A percentile compares a stretch with the other conserved stretches of the same genome.
Conservation (phyloP, 441 rosid species). For the Adansonia madagascariensis region DNA sequence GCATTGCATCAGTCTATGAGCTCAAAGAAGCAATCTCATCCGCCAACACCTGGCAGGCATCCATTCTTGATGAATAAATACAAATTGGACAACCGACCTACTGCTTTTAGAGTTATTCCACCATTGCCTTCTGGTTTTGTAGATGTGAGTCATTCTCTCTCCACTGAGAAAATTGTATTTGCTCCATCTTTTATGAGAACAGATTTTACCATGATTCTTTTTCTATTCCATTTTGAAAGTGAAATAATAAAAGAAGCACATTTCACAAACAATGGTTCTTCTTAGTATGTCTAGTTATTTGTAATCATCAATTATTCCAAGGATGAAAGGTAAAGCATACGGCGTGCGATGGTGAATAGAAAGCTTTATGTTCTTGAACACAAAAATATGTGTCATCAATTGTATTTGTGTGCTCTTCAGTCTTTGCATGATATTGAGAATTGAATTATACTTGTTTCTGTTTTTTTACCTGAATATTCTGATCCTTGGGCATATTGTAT, state of each 20-base stretch:
- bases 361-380: background rate
- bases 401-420: background rate
- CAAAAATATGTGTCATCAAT: background rate
- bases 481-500: background rate
- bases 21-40: slow-evolving; percentile 50
- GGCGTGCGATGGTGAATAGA: slow-evolving; percentile 8
- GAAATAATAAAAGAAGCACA: slow-evolving; percentile 1
- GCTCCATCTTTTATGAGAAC: background rate
- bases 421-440: background rate
- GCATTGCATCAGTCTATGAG: slow-evolving; percentile 44
- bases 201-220: background rate
- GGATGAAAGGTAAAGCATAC: background rate
- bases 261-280: background rate
- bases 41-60: slow-evolving; percentile 39
- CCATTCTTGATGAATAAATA: slow-evolving; percentile 59
- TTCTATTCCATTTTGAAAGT: background rate
- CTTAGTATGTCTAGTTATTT: slow-evolving; percentile 1
- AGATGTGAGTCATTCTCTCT: slow-evolving; percentile 59
- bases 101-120: slow-evolving; percentile 68
- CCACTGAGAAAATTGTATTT: background rate
- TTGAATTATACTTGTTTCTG: background rate
- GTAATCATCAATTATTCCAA: background rate
- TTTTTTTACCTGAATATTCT: background rate
- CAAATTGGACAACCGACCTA: slow-evolving; percentile 87
- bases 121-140: slow-evolving; percentile 83